Conservation (phyloP, 2,329 filamentous ascomycete genomes). For the Neonectria hederae region DNA sequence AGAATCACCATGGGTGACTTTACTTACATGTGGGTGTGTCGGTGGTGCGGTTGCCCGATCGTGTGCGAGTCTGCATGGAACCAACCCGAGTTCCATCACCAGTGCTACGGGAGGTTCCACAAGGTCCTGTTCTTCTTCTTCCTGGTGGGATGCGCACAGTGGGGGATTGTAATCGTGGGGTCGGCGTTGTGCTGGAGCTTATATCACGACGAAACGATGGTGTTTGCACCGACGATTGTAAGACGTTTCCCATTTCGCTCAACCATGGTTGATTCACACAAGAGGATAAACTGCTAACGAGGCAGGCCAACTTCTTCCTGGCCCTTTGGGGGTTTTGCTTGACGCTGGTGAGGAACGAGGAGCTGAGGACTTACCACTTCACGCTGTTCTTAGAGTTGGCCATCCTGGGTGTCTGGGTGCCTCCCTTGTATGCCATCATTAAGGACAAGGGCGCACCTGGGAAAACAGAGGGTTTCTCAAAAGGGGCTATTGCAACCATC, state of each 20-base stretch:
- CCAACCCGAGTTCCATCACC: slow-evolving; percentile 52
- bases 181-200: slow-evolving; percentile 52
- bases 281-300: background rate
- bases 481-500: slow-evolving; percentile 44
- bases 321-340: slow-evolving; percentile 48
- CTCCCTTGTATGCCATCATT: slow-evolving; percentile 40
- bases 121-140: slow-evolving; percentile 51
- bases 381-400: slow-evolving; percentile 48
- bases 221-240: slow-evolving; percentile 49
- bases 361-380: slow-evolving; percentile 52
- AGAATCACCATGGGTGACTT: slow-evolving; percentile 50
- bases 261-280: background rate
- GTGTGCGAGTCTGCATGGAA: slow-evolving; percentile 42
- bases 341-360: slow-evolving; percentile 46
- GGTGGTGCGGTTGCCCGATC: slow-evolving; percentile 57
- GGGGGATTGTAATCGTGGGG: slow-evolving; percentile 47
- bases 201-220: slow-evolving; percentile 43
- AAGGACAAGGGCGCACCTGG: slow-evolving; percentile 30
- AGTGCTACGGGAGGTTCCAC: slow-evolving; percentile 53
- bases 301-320: slow-evolving; percentile 51
- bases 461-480: slow-evolving; percentile 10
- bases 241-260: slow-evolving; percentile 27
- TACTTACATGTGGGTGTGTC: slow-evolving; percentile 51
- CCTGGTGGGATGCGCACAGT: slow-evolving; percentile 51
- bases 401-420: slow-evolving; percentile 39